Evolutionary conservation across 208 protist species (phyloP).

Genomic region (Acanthamoeba castellanii): DNA sequence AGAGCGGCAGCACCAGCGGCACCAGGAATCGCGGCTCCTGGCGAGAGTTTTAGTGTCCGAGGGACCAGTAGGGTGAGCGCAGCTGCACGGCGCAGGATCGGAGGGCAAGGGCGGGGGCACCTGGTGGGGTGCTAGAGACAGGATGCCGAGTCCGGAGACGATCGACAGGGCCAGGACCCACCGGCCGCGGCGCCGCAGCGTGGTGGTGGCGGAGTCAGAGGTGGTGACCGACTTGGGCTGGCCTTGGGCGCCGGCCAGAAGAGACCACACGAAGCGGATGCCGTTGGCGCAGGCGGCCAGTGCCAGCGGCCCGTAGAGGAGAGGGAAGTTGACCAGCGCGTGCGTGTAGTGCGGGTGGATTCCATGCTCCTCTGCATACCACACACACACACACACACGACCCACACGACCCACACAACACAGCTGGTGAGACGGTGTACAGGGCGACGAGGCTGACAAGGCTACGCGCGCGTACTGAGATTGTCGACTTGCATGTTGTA

Average conservation of each 20-base stretch:
- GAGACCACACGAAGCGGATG: not conserved
- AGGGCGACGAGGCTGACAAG: too few relatives aligned
- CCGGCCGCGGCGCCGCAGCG: not conserved
- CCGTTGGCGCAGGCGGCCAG: not conserved
- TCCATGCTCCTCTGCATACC: constrained; percentile 62
- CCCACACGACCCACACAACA: too few relatives aligned
- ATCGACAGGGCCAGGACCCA: constrained; percentile 15
- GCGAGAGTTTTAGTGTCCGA: not conserved
- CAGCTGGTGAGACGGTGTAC: too few relatives aligned
- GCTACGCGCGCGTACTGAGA: not conserved
- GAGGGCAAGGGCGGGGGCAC: not conserved
- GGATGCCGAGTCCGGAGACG: constrained; percentile 17
- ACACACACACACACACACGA: too few relatives aligned
- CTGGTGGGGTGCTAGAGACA: constrained; percentile 66
- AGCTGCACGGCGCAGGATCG: not conserved
- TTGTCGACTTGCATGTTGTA: constrained; percentile 72
- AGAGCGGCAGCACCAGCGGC: constrained; percentile 38
- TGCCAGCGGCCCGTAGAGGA: constrained; percentile 56
- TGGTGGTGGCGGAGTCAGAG: not conserved
- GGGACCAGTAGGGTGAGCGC: too few relatives aligned
- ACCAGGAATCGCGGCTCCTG: constrained; percentile 69
- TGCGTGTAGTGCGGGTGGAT: constrained; percentile 66
- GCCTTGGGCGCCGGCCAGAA: too few relatives aligned
- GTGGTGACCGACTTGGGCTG: not conserved
- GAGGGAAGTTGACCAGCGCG: constrained; percentile 57